A percentile compares a stretch with the other conserved stretches of the same genome.
These are phyloP conservation scores for Xylariaceae sp. DNA, from an alignment of 2,329 filamentous ascomycete genomes.

Conservation along the genomic window DNA sequence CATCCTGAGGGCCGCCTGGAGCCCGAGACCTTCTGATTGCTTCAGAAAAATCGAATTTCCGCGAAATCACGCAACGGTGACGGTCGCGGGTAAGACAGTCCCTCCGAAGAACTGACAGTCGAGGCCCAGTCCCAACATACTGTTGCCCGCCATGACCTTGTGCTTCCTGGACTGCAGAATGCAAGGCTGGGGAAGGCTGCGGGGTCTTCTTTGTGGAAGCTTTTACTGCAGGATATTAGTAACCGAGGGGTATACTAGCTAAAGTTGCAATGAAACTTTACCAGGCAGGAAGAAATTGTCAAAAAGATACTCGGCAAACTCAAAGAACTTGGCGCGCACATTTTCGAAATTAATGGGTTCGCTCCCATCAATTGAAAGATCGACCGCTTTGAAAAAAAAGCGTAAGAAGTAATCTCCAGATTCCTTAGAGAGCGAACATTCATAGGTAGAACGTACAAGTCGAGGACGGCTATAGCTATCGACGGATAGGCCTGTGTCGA, in stretches of 20 bases:
- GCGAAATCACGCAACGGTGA: slow-evolving; percentile 29
- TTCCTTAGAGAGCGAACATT: slow-evolving; percentile 23
- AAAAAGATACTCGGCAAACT: slow-evolving; percentile 27
- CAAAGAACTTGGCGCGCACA: slow-evolving; percentile 13
- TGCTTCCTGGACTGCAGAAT: slow-evolving; percentile 21
- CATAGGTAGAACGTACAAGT: slow-evolving; percentile 27
- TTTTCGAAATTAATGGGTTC: slow-evolving; percentile 17
- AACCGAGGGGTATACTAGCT: slow-evolving; percentile 3
- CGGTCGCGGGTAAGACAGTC: slow-evolving; percentile 28
- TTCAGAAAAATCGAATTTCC: slow-evolving; percentile 22
- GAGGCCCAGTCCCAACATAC: slow-evolving; percentile 22
- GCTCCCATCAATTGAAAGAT: slow-evolving; percentile 15
- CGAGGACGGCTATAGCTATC: slow-evolving; percentile 21
- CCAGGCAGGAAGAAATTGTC: slow-evolving; percentile 28
- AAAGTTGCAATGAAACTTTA: slow-evolving; percentile 12
- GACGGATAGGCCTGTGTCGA: slow-evolving; percentile 11
- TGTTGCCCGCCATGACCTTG: slow-evolving; percentile 15
- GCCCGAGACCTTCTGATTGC: slow-evolving; percentile 2
- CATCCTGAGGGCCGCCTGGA: slow-evolving; percentile 20
- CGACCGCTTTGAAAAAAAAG: slow-evolving; percentile 23
- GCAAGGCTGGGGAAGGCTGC: slow-evolving; percentile 23
- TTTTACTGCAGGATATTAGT: slow-evolving; percentile 22
- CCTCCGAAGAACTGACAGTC: slow-evolving; percentile 24
- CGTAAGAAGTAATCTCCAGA: slow-evolving; percentile 25
- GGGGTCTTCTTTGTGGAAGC: slow-evolving; percentile 25